Evolutionary conservation across 371 early-diverging fungal species (phyloP), one percentile per base, ranked within the genome.

Genomic region (Syncephalastrum contaminatum): DNA sequence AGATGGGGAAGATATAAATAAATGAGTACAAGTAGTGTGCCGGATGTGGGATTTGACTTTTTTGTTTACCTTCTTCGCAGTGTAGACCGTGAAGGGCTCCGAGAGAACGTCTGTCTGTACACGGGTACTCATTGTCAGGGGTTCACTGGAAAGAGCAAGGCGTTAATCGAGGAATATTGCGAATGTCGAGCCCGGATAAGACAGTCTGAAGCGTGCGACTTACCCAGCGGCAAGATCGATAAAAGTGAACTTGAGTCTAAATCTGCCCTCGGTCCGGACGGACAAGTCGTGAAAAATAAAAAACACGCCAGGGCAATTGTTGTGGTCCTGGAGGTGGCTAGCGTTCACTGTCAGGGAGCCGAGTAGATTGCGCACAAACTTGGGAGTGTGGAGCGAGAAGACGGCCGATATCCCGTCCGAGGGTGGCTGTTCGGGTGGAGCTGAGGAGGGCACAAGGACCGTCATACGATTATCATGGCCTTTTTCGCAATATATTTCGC

Each of bases 231-330:
- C 59, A n/a, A 67, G 20, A 56, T 67, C 59, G 13, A 67, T 59
- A 49, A 81, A 63, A 45, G 63, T 53, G 58, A 75, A 79, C 54
- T 76, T 76, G 12, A 81, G 52, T 1, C 68, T 61, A 55, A 67
- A 81, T 10, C 52, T 49, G 15, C 82, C 82, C 27, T 73, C 67
- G 10, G 69, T 69, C 24, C 80, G 66, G 10, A 80, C 70, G 41
- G 75, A 69, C n/a, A 80, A 42, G 49, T 82, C 82, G 51, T 70
- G 72, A 58, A 80, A 80, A n/a, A 79, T 63, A 53, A 82, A 81
- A 52, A 73, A 87, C 22, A 83, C 72, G 42, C 82, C 83, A 39
- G 69, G 64, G 15, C 66, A 53, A 56, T 75, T 69, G 16, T 47
- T 39, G n/a, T 54, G 57, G 47, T 65, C 53, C 14, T 43, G 13